These are phyloP conservation scores for Candida loeiensis DNA, from an alignment of 805 yeast species.

Conservation along the genomic window DNA sequence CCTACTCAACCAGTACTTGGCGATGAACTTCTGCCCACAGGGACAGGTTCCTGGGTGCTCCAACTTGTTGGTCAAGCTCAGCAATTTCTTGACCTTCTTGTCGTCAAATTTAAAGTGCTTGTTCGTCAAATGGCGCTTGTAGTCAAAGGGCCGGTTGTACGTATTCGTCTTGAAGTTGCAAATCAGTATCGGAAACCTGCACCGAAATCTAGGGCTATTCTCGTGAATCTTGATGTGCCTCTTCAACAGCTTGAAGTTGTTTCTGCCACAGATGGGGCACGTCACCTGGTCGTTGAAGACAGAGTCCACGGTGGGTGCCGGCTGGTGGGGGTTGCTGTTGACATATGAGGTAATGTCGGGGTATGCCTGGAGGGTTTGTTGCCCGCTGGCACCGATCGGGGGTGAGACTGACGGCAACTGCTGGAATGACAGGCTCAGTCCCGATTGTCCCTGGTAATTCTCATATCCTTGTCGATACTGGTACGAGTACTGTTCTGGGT, in stretches of 20 bases:
- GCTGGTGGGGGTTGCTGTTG: conserved; percentile 11
- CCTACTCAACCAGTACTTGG: conserved; percentile 8
- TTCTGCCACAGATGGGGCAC: conserved; percentile 10
- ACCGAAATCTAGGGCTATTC: conserved; percentile 9
- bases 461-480: conserved; percentile 1
- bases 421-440: neutral
- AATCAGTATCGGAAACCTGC: conserved; percentile 9
- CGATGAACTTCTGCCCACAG: conserved; percentile 9
- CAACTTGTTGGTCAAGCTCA: conserved; percentile 8
- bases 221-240: conserved; percentile 11
- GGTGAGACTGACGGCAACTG: neutral
- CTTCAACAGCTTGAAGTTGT: conserved; percentile 11
- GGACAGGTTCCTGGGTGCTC: conserved; percentile 10
- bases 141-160: conserved; percentile 10
- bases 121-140: conserved; percentile 9
- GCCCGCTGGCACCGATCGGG: neutral
- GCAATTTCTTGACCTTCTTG: conserved; percentile 9
- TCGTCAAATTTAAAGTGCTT: conserved; percentile 10
- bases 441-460: conserved; percentile 1
- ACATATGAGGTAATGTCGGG: conserved; percentile 13
- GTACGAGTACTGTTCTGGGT: neutral
- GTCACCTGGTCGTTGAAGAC: conserved; percentile 11
- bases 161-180: conserved; percentile 11
- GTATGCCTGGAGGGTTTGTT: conserved; percentile 7
- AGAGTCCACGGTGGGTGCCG: conserved; percentile 12